These are phyloP conservation scores for Pseudopyricularia cyperi DNA, from an alignment of 2,329 filamentous ascomycete genomes.

Conservation along the genomic window DNA sequence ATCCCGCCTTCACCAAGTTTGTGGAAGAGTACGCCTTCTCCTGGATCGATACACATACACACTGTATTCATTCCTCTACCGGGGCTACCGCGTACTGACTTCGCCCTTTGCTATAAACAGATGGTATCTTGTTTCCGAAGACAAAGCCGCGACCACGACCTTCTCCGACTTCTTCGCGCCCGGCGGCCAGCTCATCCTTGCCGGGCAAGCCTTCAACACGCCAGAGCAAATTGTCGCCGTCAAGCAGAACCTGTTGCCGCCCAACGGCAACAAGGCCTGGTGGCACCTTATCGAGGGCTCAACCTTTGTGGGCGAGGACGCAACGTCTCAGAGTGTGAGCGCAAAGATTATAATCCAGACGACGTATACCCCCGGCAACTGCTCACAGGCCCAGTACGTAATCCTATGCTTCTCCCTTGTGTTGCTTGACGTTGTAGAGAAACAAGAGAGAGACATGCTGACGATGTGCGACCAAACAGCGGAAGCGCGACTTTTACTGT, in stretches of 20 bases:
- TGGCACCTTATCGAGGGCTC: slow-evolving; percentile 7
- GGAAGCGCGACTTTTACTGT: slow-evolving; percentile 7
- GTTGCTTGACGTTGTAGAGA: background rate
- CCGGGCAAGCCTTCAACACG: background rate
- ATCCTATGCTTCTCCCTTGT: background rate
- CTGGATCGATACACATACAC: too few species aligned
- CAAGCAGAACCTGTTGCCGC: slow-evolving; percentile 6
- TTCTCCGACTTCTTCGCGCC: slow-evolving; percentile 6
- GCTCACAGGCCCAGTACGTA: slow-evolving; percentile 7
- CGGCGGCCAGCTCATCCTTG: slow-evolving; percentile 4
- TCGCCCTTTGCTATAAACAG: background rate
- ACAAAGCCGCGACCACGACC: slow-evolving; percentile 3
- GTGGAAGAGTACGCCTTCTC: slow-evolving; percentile 1
- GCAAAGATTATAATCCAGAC: slow-evolving; percentile 7
- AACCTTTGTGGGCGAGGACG: slow-evolving; percentile 5
- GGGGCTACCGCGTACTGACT: too few species aligned
- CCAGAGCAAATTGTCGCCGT: slow-evolving; percentile 3
- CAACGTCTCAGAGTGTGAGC: slow-evolving; percentile 4
- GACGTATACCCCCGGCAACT: slow-evolving; percentile 5
- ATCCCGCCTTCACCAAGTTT: slow-evolving; percentile 4
- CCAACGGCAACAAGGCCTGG: slow-evolving; percentile 7
- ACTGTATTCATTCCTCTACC: too few species aligned
- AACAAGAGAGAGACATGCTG: too few species aligned
- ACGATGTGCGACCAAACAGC: background rate
- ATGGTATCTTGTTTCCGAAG: slow-evolving; percentile 5